A percentile compares a stretch with the other conserved stretches of the same genome.
These are phyloP conservation scores for Vaccinium darrowii DNA, from an alignment of 148 eudicot genomes.

Conservation along the genomic window DNA sequence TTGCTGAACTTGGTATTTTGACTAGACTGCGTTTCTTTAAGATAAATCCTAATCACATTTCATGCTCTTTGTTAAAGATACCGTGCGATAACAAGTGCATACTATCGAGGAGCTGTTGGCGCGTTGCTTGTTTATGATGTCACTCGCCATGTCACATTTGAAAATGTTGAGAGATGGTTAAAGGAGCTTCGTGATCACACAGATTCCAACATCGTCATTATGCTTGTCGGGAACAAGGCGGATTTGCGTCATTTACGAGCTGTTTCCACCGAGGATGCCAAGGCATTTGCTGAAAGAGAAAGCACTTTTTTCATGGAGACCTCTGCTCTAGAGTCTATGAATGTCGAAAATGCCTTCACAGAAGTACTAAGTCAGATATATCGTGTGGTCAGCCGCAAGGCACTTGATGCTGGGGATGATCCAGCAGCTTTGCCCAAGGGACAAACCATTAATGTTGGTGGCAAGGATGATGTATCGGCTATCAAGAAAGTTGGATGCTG, in stretches of 20 bases:
- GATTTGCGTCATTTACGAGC: conserved; percentile 40
- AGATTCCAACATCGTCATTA: conserved; percentile 39
- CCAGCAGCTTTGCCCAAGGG: conserved; percentile 39
- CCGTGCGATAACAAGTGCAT: conserved; percentile 46
- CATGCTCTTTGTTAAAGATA: conserved; percentile 23
- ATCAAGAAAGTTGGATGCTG: conserved; percentile 41
- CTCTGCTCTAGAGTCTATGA: conserved; percentile 38
- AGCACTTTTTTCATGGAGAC: conserved; percentile 34
- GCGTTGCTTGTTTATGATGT: conserved; percentile 37
- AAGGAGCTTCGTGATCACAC: conserved; percentile 45
- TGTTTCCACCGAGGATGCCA: conserved; percentile 34
- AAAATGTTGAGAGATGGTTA: conserved; percentile 43
- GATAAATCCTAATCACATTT: not conserved
- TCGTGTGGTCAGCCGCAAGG: conserved; percentile 37
- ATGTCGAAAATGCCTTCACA: conserved; percentile 40
- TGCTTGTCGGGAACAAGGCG: conserved; percentile 42
- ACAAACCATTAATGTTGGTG: conserved; percentile 32
- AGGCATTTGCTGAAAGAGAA: conserved; percentile 41
- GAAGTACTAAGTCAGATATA: conserved; percentile 39
- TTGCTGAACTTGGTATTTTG: no score
- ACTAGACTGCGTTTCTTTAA: not conserved
- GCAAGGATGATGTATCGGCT: conserved; percentile 42
- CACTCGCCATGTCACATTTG: conserved; percentile 38
- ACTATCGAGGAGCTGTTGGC: conserved; percentile 45
- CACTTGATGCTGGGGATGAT: conserved; percentile 38